Percentiles rank a stretch among this genome's conserved stretches.
Conservation (phyloP, 805 yeast genomes). For the Lipomyces spencermartinsiae region DNA sequence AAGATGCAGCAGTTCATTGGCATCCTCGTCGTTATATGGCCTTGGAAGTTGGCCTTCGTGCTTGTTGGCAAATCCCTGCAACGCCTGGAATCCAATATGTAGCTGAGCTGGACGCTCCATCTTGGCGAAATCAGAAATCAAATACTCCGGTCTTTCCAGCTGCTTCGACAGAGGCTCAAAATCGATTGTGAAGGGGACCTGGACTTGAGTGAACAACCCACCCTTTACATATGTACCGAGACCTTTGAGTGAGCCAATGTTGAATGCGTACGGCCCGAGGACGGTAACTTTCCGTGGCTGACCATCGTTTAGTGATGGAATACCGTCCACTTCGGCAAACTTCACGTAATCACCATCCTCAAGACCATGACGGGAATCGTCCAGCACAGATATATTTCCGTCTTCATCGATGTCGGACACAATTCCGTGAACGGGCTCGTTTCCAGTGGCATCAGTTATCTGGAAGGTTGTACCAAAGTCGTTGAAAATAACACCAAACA, state of each 20-base stretch:
- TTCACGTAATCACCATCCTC: slow-evolving; percentile 91
- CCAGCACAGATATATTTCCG: slow-evolving; percentile 93
- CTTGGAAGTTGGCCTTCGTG: slow-evolving; percentile 74
- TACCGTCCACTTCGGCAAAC: slow-evolving; percentile 84
- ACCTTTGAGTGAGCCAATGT: slow-evolving; percentile 60
- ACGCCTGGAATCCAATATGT: slow-evolving; percentile 90
- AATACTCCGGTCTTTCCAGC: slow-evolving; percentile 75
- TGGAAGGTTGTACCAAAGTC: slow-evolving; percentile 87
- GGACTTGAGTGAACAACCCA: slow-evolving; percentile 91
- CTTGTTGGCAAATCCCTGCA: slow-evolving; percentile 71
- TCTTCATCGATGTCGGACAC: slow-evolving; percentile 85
- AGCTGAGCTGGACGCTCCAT: slow-evolving; percentile 89
- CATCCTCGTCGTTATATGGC: slow-evolving; percentile 77
- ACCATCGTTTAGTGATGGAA: slow-evolving; percentile 75
- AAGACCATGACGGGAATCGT: slow-evolving; percentile 89
- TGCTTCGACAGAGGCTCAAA: slow-evolving; percentile 72
- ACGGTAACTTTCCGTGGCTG: slow-evolving; percentile 77
- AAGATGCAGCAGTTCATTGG: slow-evolving; percentile 65
- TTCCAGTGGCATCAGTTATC: slow-evolving; percentile 86
- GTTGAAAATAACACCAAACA: slow-evolving; percentile 86
- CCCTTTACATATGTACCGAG: slow-evolving; percentile 77
- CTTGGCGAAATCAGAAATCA: slow-evolving; percentile 89
- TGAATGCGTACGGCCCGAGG: slow-evolving; percentile 93
- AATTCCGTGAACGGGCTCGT: slow-evolving; percentile 86
- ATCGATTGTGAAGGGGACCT: slow-evolving; percentile 69